Conservation (phyloP, 768 basidiomycete species). For the Suillus cothurnatus region DNA sequence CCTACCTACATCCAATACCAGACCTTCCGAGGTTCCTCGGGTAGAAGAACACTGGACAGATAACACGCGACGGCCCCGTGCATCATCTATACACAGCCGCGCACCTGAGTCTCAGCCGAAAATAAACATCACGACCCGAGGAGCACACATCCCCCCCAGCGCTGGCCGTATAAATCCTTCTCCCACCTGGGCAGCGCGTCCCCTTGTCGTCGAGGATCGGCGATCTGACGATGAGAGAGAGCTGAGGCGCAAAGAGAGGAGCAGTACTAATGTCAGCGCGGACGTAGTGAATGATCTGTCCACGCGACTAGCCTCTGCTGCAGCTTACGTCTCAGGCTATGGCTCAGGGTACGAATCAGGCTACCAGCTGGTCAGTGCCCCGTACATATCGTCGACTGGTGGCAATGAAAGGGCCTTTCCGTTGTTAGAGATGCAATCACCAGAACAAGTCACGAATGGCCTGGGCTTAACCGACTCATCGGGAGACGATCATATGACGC, state of each 20-base stretch:
- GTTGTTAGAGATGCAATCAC: slow-evolving; percentile 26
- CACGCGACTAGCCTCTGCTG: slow-evolving; percentile 34
- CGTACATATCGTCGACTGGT: slow-evolving; percentile 24
- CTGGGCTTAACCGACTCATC: slow-evolving; percentile 30
- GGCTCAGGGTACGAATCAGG: slow-evolving; percentile 37
- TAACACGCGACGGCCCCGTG: slow-evolving; percentile 17
- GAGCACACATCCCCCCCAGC: slow-evolving; percentile 34
- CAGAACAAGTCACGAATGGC: slow-evolving; percentile 25
- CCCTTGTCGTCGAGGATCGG: slow-evolving; percentile 31
- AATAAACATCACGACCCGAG: slow-evolving; percentile 12
- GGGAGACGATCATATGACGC: slow-evolving; percentile 31
- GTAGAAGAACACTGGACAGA: slow-evolving; percentile 25
- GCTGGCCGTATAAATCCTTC: slow-evolving; percentile 36
- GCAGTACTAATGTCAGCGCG: background rate
- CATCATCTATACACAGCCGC: slow-evolving; percentile 16
- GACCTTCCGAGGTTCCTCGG: slow-evolving; percentile 24
- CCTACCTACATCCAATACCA: slow-evolving; percentile 21
- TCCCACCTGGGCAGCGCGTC: slow-evolving; percentile 33
- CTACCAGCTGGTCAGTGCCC: slow-evolving; percentile 23
- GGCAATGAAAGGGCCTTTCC: slow-evolving; percentile 30
- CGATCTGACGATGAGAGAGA: slow-evolving; percentile 34
- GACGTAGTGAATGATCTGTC: slow-evolving; percentile 11
- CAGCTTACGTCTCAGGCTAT: slow-evolving; percentile 39
- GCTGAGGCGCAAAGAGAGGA: slow-evolving; percentile 14
- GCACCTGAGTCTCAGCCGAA: slow-evolving; percentile 13